Base-by-base conservation (phyloP, 139 green algal genomes). In the Parachlorella kessleri region DNA sequence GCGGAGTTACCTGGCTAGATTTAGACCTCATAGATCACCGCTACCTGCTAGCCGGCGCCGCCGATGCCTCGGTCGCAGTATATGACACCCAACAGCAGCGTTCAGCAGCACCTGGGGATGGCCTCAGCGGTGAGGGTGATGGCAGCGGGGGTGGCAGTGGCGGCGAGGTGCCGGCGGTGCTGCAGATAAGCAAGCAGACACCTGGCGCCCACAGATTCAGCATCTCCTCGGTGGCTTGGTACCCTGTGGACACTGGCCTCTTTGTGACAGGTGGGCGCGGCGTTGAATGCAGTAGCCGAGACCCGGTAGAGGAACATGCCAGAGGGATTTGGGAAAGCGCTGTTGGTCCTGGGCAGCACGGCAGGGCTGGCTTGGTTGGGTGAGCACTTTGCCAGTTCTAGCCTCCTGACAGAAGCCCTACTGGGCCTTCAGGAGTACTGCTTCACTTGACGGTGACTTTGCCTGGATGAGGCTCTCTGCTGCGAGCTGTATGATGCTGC, bases 161-260 rank as follows among this genome's bases (percentile, higher is more conserved):
- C 38, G 65, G 55, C n/a, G 75, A 71, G 63, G 78, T 63, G 68
- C 73, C 78, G 8, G 66, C 75, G 4, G 53, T 72, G 18, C 54
- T 86, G 23, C 76, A 4, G 26, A 70, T 81, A 39, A 70, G 55
- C 37, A 77, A 72, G 23, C 55, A 66, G 63, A 21, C 54, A 3
- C 70, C 75, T 4, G 75, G 55, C 37, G 70, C 41, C 1, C 90
- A 94, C 74, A 78, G 73, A 24, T 88, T 83, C 55, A 83, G 76
- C 33, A 81, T 93, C 10, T 87, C 86, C 3, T 78, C 70, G 24
- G 80, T 88, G n/a, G 67, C 68, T 1, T 96, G 94, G 94, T 98
- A 98, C 67, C 93, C 94, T 1, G 75, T 97, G 0, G 94, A 98
- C 82, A 93, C 88, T 0, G 94, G 94, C 2, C 75, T 95, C 42